Percentiles rank a stretch among this genome's conserved stretches.
Evolutionary conservation across 345 rosid species (phyloP).

Genomic region (Corchorus capsularis): DNA sequence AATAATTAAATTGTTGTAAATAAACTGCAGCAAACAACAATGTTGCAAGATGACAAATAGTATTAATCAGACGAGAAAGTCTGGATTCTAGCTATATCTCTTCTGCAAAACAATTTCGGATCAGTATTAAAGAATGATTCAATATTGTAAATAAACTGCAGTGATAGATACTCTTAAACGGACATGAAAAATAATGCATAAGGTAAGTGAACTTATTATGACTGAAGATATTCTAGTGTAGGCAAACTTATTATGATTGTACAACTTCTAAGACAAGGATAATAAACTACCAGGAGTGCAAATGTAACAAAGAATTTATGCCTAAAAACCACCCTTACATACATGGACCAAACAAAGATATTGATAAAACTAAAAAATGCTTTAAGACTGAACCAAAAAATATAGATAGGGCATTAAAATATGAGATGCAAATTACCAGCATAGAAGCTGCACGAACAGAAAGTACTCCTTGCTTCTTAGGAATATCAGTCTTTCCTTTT

Average conservation of each 20-base stretch:
- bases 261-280: background rate
- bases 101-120: background rate
- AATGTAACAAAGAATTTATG: background rate
- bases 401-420: background rate
- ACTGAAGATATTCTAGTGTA: background rate
- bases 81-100: background rate
- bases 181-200: background rate
- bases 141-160: background rate
- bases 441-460: conserved; percentile 92
- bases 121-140: background rate
- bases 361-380: conserved; percentile 8
- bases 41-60: background rate
- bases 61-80: background rate
- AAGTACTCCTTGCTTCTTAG: conserved; percentile 73
- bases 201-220: background rate
- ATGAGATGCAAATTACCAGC: conserved; percentile 65
- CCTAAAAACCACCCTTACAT: background rate
- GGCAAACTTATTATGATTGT: background rate
- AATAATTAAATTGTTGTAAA: background rate
- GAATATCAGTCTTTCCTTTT: conserved; percentile 57
- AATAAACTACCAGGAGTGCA: background rate
- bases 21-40: background rate
- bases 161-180: background rate
- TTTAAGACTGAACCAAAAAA: background rate
- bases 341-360: background rate